Evolutionary conservation across 208 protist genomes (phyloP), one percentile per base, ranked within the genome.

Genomic region (Trypanosoma platydactyli): DNA sequence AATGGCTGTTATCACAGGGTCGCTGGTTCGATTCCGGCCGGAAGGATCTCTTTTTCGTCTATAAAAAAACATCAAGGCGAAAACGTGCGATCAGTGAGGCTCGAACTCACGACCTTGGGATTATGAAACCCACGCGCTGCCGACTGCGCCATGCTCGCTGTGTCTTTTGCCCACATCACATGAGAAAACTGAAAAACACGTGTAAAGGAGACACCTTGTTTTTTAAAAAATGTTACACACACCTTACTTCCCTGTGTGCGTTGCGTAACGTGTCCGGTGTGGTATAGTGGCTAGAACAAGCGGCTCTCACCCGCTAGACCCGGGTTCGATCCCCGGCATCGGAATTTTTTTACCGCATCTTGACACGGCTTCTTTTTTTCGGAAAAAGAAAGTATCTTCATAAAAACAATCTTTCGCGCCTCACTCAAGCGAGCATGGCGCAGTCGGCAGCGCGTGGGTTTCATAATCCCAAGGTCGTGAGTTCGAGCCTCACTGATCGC

Each of bases 91-190:
- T n/a, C 87, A 95, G 86, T 86, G 89, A 95, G 91, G 95, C 94
- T 97, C 87, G 91, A 94, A 97, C 91, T 95, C 89, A 86, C 84
- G 93, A 95, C 91, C 93, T 88, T 86, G 86, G 91, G 86, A 95
- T 97, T 97, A 95, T 89, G 92, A 97, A 88, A 97, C 86, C 90
- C 84, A 85, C 94, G 90, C 90, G 93, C 89, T 97, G 86, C 92
- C 90, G n/a, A 97, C 91, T 97, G 91, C 93, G 91, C 91, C 95
- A 97, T 95, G 90, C 90, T n/a, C n/a, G n/a, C n/a, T n/a, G n/a
- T n/a, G n/a, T n/a, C n/a, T n/a, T n/a, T n/a, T n/a, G n/a, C n/a
- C n/a, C n/a, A n/a, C n/a, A n/a, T n/a, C n/a, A n/a, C n/a, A n/a
- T n/a, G n/a, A n/a, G n/a, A n/a, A n/a, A n/a, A n/a, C n/a, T n/a